phyloP scores from a whole-genome alignment of 352 stramenopile species.

The Phytopythium helicoides region DNA sequence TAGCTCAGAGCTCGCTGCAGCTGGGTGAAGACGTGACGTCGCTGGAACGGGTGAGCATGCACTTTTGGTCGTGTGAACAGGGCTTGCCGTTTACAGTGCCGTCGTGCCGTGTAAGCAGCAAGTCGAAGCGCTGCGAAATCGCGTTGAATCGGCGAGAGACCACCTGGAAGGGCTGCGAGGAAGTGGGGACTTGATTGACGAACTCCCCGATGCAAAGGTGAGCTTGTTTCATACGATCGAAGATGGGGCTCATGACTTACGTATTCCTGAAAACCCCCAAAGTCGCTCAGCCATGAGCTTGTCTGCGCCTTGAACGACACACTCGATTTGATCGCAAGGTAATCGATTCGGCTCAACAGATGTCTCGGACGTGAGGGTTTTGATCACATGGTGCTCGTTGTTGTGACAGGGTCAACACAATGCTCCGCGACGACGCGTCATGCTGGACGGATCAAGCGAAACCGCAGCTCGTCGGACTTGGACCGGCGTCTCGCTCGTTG shows the following conservation, averaged over 20 bases:
- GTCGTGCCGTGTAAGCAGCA: neutral
- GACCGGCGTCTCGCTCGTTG: neutral
- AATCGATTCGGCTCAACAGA: neutral
- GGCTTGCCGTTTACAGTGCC: neutral
- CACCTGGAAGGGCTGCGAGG: neutral
- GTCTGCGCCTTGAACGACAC: neutral
- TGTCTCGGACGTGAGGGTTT: no score
- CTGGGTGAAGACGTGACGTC: neutral
- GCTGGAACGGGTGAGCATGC: slow-evolving; percentile 1
- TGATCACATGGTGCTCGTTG: neutral
- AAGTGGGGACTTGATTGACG: neutral
- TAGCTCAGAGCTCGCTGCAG: neutral
- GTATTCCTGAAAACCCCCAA: neutral
- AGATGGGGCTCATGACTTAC: no score
- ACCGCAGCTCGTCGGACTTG: slow-evolving; percentile 2
- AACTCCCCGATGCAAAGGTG: neutral
- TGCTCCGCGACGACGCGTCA: neutral
- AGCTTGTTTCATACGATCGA: neutral
- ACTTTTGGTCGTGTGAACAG: no score
- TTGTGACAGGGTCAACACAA: neutral
- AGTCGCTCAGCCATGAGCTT: slow-evolving; percentile 4
- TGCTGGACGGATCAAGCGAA: neutral
- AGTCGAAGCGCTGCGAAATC: slow-evolving; percentile 3
- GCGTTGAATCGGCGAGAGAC: slow-evolving; percentile 1
- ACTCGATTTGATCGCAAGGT: slow-evolving; percentile 6